Base-by-base conservation (phyloP, 768 basidiomycete species). In the Dacryopinax primogenitus region DNA sequence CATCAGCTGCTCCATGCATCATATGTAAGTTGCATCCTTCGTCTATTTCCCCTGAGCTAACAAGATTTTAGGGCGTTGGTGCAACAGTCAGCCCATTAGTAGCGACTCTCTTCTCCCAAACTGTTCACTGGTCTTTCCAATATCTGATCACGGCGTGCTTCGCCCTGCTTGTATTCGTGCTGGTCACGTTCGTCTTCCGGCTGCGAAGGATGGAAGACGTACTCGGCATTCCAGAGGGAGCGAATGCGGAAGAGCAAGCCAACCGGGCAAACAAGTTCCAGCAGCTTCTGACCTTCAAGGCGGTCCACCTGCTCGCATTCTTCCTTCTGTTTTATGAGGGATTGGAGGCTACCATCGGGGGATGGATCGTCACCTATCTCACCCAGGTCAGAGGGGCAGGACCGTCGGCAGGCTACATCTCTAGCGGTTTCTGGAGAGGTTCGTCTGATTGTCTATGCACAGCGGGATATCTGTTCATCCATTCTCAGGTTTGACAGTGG, bases 291-390 rank as follows among this genome's bases (percentile, higher is more conserved):
- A 34, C 36, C n/a, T 61, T 51, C 2, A 39, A 32, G 28, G 16
- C 65, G 7, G 66, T 69, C 1, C 68, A 68, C 28, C 34, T 69
- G 2, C 61, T 67, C 37, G 68, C 68, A 1, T 28, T 68, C 63
- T 70, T 67, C 63, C 64, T 66, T 36, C 33, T 66, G 12, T 44
- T 68, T 37, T 69, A 70, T 58, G 69, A 68, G 26, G 69, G 69
- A 7, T 21, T 69, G 9, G 69, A 68, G 37, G 69, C 68, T 16
- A 70, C 69, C 2, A 64, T 70, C 47, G 69, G 69, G 18, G 68
- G 86, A 1, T 88, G 86, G 86, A 86, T 86, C 36, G 85, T 86
- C 9, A 85, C 86, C 0, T 88, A 79, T 65, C 72, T 81, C 23
- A 77, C 78, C 47, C 66, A 78, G 32, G 72, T 76, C 2, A 75